A percentile compares a stretch with the other conserved stretches of the same genome.
These are phyloP conservation scores for Trypanosoma brucei DNA, from an alignment of 208 protist species.

Conservation along the genomic window DNA sequence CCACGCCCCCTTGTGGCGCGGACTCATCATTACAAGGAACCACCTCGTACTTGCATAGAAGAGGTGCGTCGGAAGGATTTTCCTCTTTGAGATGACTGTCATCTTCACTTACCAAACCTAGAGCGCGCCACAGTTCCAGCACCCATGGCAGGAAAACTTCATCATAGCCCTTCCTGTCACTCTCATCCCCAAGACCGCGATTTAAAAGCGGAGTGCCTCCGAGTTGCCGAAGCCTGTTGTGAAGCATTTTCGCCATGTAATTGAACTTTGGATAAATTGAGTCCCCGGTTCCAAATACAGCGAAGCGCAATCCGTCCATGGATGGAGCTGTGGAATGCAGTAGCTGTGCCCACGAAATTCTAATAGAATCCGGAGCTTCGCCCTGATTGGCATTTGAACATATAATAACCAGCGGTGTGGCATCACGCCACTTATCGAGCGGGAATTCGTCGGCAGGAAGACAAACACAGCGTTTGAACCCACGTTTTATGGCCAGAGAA, in stretches of 20 bases:
- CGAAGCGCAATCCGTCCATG: conserved; percentile 63
- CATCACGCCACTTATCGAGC: conserved; percentile 34
- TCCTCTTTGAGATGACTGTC: conserved; percentile 1
- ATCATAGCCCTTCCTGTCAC: conserved; percentile 75
- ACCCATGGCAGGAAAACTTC: conserved; percentile 72
- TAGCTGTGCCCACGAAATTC: conserved; percentile 58
- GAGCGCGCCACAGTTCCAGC: conserved; percentile 48
- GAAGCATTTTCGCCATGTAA: conserved; percentile 90
- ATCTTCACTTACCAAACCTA: conserved; percentile 19
- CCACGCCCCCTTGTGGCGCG: neutral
- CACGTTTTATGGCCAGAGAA: conserved; percentile 48
- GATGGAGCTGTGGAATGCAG: conserved; percentile 30
- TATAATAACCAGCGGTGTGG: conserved; percentile 52
- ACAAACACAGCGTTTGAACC: conserved; percentile 37
- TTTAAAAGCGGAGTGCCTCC: conserved; percentile 65
- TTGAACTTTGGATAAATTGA: conserved; percentile 89
- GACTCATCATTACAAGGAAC: conserved; percentile 1
- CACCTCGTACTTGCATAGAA: conserved; percentile 31
- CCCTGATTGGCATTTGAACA: conserved; percentile 84
- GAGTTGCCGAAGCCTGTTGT: conserved; percentile 85
- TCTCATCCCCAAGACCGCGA: conserved; percentile 88
- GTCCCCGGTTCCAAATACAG: conserved; percentile 91
- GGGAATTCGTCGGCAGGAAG: conserved; percentile 62
- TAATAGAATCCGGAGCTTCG: conserved; percentile 69
- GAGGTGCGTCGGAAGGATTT: conserved; percentile 16